Percentiles rank a stretch among this genome's conserved stretches.
These are phyloP conservation scores for Fusarium sarcochroum DNA, from an alignment of 2,329 filamentous ascomycete genomes.

Conservation along the genomic window DNA sequence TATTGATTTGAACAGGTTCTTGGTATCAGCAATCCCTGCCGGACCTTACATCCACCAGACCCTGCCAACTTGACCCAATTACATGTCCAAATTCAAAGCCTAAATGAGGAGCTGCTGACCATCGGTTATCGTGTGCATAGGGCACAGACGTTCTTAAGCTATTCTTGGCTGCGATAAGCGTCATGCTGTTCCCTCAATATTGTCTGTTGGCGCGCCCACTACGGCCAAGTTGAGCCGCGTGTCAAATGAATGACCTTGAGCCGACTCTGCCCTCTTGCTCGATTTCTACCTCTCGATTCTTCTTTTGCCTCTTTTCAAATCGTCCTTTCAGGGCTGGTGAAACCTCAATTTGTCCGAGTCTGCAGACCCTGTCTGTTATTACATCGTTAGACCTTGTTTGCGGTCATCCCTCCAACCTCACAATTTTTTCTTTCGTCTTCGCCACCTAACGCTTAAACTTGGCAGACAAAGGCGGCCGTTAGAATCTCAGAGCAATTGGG, in stretches of 20 bases:
- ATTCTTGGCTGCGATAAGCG: constrained; percentile 47
- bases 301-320: constrained; percentile 3
- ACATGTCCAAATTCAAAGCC: constrained; percentile 19
- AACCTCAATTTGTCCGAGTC: constrained; percentile 15
- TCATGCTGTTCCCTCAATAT: constrained; percentile 34
- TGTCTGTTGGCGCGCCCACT: constrained; percentile 36
- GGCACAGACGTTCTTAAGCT: constrained; percentile 26
- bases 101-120: constrained; percentile 28
- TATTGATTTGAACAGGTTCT: constrained; percentile 26
- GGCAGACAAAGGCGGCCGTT: constrained; percentile 12
- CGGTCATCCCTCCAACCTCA: constrained; percentile 32
- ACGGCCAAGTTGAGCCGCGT: constrained; percentile 34
- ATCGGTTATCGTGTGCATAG: constrained; percentile 43
- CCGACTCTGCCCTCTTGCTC: constrained; percentile 32
- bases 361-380: constrained; percentile 24
- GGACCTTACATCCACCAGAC: constrained; percentile 11
- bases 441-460: constrained; percentile 30
- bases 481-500: background rate
- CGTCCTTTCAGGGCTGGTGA: constrained; percentile 5
- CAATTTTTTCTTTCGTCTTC: constrained; percentile 34
- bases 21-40: constrained; percentile 36
- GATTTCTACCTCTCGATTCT: constrained; percentile 6
- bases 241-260: constrained; percentile 34
- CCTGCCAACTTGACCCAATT: constrained; percentile 27
- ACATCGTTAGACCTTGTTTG: constrained; percentile 28